Evolutionary conservation across 768 basidiomycete species (phyloP), one percentile per base, ranked within the genome.

Genomic region (Calocera cornea): DNA sequence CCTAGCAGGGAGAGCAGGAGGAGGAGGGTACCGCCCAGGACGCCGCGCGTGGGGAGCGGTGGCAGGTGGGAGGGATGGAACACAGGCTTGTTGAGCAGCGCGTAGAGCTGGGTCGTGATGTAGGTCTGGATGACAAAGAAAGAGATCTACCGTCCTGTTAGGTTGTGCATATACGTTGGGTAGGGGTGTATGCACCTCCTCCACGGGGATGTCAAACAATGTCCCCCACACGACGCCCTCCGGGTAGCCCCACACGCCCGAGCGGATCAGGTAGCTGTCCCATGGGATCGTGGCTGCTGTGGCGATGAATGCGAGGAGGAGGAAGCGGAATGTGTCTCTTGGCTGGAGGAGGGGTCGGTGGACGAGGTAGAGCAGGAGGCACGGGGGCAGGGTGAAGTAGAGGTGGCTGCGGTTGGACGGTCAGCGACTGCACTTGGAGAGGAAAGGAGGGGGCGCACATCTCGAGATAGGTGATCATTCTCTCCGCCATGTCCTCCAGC

Each of bases 61-160:
- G 54, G 54, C 14, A 60, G 54, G 31, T 29, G 54, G 54, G 54
- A 60, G 31, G 54, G 27, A 27, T 60, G 54, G 22, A 33, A 33
- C 10, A 22, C 31, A 8, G 54, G 31, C 31, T 60, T 60, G 24
- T 27, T 14, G 14, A 60, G 24, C 2, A 60, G 24, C 2, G 54
- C 24, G 31, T 60, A 60, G 54, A 60, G 54, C 27, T 27, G 31
- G 24, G 54, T 60, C 22, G 54, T 60, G 2, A 60, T 2, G 31
- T 60, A 60, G 14, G 54, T 60, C 31, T 60, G 54, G 54, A 60
- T 60, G 14, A 60, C 54, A 27, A 60, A 60, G 54, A 60, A 60
- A 2, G 54, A 11, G 54, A 60, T 29, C 54, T 60, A 29, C 5
- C 31, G 2, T 60, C 19, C 16, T 3, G 16, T 19, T 47, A 60